Evolutionary conservation across 148 eudicot species (phyloP).

Genomic region (Fagopyrum esculentum): DNA sequence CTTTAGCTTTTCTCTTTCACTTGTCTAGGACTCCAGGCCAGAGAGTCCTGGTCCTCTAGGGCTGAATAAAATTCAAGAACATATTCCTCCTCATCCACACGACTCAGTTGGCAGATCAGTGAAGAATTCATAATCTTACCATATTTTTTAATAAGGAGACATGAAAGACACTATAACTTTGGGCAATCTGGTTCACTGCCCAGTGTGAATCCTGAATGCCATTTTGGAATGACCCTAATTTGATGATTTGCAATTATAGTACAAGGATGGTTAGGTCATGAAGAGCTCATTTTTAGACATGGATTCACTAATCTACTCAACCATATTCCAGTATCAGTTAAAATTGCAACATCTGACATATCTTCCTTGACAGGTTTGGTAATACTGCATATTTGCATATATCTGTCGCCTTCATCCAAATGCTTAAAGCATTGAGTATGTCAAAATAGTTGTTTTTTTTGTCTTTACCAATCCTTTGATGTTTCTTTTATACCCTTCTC

Average conservation of each 20-base stretch:
- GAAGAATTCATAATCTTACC: no score
- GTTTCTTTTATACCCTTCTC: slow-evolving; percentile 13
- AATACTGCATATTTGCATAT: slow-evolving; percentile 83
- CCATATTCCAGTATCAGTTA: not conserved
- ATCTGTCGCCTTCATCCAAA: slow-evolving; percentile 89
- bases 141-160: no score
- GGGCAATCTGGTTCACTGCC: no score
- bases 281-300: not conserved
- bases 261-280: not conserved
- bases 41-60: no score
- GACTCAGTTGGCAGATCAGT: no score
- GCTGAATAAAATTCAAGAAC: no score
- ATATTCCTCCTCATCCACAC: no score
- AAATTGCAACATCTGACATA: not conserved
- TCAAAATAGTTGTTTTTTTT: slow-evolving; percentile 4
- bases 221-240: no score
- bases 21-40: no score
- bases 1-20: no score
- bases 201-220: no score
- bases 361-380: slow-evolving; percentile 56
- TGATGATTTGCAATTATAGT: not conserved
- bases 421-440: slow-evolving; percentile 90
- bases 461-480: not conserved
- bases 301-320: not conserved
- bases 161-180: no score